phyloP scores from a whole-genome alignment of 176 grass and related monocot genomes.

The Avena insularis region DNA sequence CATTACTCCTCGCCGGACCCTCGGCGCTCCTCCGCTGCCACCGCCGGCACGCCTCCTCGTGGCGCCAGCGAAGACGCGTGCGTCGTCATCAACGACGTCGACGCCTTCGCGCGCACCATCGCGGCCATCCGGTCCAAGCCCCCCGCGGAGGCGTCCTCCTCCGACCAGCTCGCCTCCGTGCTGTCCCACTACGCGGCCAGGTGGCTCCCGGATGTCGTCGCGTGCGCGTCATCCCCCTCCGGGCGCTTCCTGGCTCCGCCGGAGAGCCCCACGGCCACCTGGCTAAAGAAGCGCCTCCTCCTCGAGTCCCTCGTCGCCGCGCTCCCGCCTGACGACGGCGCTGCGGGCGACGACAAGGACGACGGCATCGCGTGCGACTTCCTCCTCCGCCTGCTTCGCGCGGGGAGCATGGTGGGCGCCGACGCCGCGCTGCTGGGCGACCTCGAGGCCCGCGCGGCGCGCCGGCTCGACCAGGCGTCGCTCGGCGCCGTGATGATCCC shows the following conservation, averaged over 20 bases:
- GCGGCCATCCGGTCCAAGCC: slow-evolving; percentile 68
- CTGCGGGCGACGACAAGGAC: not conserved
- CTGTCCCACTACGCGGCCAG: slow-evolving; percentile 79
- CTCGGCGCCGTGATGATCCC: slow-evolving; percentile 87
- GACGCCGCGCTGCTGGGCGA: slow-evolving; percentile 54
- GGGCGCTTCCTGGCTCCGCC: not conserved
- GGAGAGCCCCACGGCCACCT: slow-evolving; percentile 78
- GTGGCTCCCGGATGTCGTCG: slow-evolving; percentile 81
- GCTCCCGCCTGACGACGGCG: slow-evolving; percentile 55
- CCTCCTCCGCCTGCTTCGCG: slow-evolving; percentile 67
- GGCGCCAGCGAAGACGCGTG: slow-evolving; percentile 49
- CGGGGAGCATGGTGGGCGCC: slow-evolving; percentile 74
- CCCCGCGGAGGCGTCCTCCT: slow-evolving; percentile 20
- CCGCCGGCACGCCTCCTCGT: slow-evolving; percentile 23
- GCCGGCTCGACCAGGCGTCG: slow-evolving; percentile 72
- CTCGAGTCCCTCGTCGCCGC: slow-evolving; percentile 78
- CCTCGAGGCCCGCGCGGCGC: slow-evolving; percentile 75
- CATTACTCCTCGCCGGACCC: slow-evolving; percentile 39
- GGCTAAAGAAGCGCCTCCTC: slow-evolving; percentile 77
- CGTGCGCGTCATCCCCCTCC: not conserved
- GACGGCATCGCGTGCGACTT: slow-evolving; percentile 71
- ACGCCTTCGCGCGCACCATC: slow-evolving; percentile 75
- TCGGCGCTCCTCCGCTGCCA: not conserved
- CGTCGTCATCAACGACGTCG: slow-evolving; percentile 66
- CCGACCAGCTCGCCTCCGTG: slow-evolving; percentile 76